Evolutionary conservation across 1,139 yeast genomes (phyloP).

Genomic region (Nakaseomyces glabratus): DNA sequence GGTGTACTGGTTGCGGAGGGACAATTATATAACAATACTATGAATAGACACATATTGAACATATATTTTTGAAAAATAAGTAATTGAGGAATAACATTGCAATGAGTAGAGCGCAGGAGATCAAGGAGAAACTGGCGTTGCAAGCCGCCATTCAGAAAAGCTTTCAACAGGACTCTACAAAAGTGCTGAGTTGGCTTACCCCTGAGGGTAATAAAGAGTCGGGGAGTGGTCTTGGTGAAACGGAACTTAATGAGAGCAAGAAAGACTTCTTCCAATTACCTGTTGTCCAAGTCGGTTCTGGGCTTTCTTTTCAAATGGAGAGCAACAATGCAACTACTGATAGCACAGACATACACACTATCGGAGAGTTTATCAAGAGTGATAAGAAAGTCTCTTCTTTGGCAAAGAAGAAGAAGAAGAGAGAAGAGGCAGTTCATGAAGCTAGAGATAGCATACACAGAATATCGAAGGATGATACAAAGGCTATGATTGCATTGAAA

Average conservation of each 20-base stretch:
- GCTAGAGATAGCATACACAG: slow-evolving; percentile 20
- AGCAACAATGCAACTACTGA: slow-evolving; percentile 9
- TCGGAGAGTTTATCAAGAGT: slow-evolving; percentile 30
- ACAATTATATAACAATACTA: neutral
- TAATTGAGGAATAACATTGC: neutral
- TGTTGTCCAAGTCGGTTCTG: slow-evolving; percentile 30
- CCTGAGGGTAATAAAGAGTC: slow-evolving; percentile 6
- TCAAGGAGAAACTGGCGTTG: slow-evolving; percentile 33
- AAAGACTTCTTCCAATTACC: slow-evolving; percentile 26
- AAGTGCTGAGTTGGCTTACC: slow-evolving; percentile 25
- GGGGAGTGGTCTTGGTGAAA: slow-evolving; percentile 7
- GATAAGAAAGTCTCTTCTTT: slow-evolving; percentile 28
- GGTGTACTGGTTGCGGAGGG: no score
- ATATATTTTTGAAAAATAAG: no score
- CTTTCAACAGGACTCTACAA: slow-evolving; percentile 20
- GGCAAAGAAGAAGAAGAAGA: slow-evolving; percentile 26
- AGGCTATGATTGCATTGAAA: slow-evolving; percentile 31
- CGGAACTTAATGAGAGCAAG: slow-evolving; percentile 16
- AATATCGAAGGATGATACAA: slow-evolving; percentile 28
- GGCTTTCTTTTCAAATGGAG: slow-evolving; percentile 18
- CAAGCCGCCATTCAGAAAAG: slow-evolving; percentile 31
- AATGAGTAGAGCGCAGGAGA: slow-evolving; percentile 33
- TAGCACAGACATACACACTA: slow-evolving; percentile 25
- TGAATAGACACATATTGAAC: slow-evolving; percentile 1
- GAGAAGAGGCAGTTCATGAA: slow-evolving; percentile 10